Evolutionary conservation across 192 early-diverging fungal genomes (phyloP), one percentile per base, ranked within the genome.

Genomic region (Rhizophlyctis rosea): DNA sequence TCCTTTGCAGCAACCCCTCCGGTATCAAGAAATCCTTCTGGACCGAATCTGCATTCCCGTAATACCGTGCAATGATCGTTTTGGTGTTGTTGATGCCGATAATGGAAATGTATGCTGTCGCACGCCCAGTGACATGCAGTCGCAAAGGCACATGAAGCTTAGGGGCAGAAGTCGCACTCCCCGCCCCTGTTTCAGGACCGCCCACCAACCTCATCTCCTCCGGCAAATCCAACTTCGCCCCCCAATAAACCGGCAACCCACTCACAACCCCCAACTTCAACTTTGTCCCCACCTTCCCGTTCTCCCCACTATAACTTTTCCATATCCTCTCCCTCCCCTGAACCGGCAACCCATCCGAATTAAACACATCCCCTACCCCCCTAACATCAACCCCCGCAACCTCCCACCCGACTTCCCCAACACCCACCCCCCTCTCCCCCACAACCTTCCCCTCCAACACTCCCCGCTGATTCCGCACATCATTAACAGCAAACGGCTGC

Each of bases 381-480:
- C 80, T 65, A 14, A 89, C 85, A 76, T 91, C 88, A 1, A 94
- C 84, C 36, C 92, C 91, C 28, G 84, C 76, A 25, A 91, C 82
- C 53, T 83, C 65, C 86, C 90, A 88, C 48, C 50, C 65, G 28
- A 83, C 66, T 3, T 69, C 47, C 7, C 78, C 68, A 27, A 83
- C 81, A 11, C 70, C 75, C 34, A 73, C 55, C 7, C 71, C 50
- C 30, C 70, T 73, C 34, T 74, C 55, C 7, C 71, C 50, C 30
- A 70, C 62, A 31, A 87, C 65, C 25, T 73, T 76, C 0, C 87
- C 87, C 0, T 82, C 80, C 16, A 68, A 29, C 33, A 94, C 64
- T 4, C 92, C 92, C 13, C 90, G 77, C 34, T 86, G 85, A 59
- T 86, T 86, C 14, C 83, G 79, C 28, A 86, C 80, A 68, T 94